These are phyloP conservation scores for Globisporangium camurandrum DNA, from an alignment of 352 stramenopile genomes.

Conservation along the genomic window DNA sequence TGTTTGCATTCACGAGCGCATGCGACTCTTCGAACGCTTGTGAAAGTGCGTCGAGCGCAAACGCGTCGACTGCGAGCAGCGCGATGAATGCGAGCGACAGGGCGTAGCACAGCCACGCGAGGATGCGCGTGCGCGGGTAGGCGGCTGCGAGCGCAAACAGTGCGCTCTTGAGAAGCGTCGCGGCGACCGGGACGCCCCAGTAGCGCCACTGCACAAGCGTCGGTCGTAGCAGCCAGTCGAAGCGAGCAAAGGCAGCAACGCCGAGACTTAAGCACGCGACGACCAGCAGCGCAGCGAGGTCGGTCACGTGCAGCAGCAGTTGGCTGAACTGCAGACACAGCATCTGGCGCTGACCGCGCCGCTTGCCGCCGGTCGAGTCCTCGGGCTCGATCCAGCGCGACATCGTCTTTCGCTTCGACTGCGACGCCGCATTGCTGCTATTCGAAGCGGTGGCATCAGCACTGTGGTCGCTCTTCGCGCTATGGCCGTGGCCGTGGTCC, in stretches of 20 bases:
- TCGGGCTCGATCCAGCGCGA: slow-evolving; percentile 14
- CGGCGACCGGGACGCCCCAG: slow-evolving; percentile 64
- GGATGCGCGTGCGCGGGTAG: slow-evolving; percentile 27
- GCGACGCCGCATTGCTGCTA: not conserved
- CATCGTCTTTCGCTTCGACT: slow-evolving; percentile 14
- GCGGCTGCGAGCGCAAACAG: slow-evolving; percentile 49
- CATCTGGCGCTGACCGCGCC: slow-evolving; percentile 12
- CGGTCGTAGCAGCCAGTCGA: slow-evolving; percentile 42
- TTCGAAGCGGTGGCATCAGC: not conserved
- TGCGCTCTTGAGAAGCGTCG: slow-evolving; percentile 48
- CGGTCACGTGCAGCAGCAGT: slow-evolving; percentile 9
- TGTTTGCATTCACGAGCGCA: slow-evolving; percentile 54
- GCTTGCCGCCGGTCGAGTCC: slow-evolving; percentile 8
- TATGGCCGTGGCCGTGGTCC: not conserved
- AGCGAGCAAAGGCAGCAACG: slow-evolving; percentile 18
- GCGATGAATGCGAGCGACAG: slow-evolving; percentile 50
- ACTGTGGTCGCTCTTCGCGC: not conserved
- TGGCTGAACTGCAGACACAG: slow-evolving; percentile 13
- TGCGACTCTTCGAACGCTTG: slow-evolving; percentile 43
- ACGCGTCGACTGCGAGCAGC: slow-evolving; percentile 64
- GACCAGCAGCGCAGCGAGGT: slow-evolving; percentile 36
- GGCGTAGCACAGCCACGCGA: slow-evolving; percentile 39
- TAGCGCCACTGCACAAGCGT: slow-evolving; percentile 51
- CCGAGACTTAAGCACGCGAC: slow-evolving; percentile 52
- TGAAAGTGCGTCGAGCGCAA: slow-evolving; percentile 61